Percentiles rank a stretch among this genome's conserved stretches.
phyloP scores from a whole-genome alignment of 306 rosid genomes.

The Adenanthera pavonina region DNA sequence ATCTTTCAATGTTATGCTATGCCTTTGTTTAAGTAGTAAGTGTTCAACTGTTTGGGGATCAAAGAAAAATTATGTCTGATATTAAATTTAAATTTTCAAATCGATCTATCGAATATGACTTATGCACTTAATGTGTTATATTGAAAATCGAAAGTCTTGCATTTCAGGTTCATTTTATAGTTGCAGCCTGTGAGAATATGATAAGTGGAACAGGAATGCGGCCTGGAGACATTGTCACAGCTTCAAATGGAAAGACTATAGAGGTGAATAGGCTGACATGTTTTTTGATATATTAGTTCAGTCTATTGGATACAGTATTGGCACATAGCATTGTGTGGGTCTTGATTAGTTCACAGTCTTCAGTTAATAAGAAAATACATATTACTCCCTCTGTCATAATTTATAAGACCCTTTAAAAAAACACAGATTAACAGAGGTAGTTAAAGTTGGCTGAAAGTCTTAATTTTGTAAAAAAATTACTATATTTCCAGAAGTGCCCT shows the following conservation, averaged over 20 bases:
- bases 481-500: too few relatives aligned
- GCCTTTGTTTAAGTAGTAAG: constrained; percentile 18
- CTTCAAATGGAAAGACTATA: constrained; percentile 97
- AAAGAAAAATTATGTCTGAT: not conserved
- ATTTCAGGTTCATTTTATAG: constrained; percentile 84
- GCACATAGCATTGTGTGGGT: constrained; percentile 2
- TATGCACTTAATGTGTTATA: not conserved
- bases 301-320: constrained; percentile 7
- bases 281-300: constrained; percentile 4
- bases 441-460: too few relatives aligned
- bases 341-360: not conserved
- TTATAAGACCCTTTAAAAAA: too few relatives aligned
- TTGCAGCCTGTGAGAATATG: constrained; percentile 99
- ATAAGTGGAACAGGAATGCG: constrained; percentile 97
- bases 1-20: constrained; percentile 22
- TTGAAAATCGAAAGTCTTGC: not conserved
- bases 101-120: constrained; percentile 28
- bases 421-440: too few relatives aligned
- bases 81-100: constrained; percentile 20
- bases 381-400: too few relatives aligned
- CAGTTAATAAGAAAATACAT: too few relatives aligned
- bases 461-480: too few relatives aligned
- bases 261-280: constrained; percentile 56
- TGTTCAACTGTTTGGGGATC: constrained; percentile 20
- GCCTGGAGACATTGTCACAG: constrained; percentile 91